Evolutionary conservation across 2,329 filamentous ascomycete species (phyloP), one percentile per base, ranked within the genome.

Genomic region (Botryotinia calthae): DNA sequence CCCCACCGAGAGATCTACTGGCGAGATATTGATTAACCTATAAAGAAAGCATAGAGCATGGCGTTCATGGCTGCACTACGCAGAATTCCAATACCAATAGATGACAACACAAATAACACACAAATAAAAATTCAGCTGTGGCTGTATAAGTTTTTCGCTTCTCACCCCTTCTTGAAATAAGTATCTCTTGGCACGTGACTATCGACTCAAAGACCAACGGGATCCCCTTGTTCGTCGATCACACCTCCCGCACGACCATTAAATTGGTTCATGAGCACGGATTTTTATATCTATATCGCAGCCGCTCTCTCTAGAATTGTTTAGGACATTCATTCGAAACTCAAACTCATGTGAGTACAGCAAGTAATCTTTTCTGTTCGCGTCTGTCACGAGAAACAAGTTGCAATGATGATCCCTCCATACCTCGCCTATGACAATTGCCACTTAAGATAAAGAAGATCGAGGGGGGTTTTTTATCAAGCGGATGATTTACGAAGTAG

Each of bases 361-460:
- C 34, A 20, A 65, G 42, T 48, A 34, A 18, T 20, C 6, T 46
- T 65, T 48, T 65, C 62, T 65, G 42, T 34, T 65, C 44, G 62
- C 62, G 28, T 22, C 42, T 34, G n/a, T 22, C 20, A 34, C 20
- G 42, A 48, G 31, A 65, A 65, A 65, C 22, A 48, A 48, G 62
- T 65, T 65, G 62, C 59, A 42, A n/a, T 34, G 62, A 48, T 65
- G 20, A 65, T 65, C 42, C 42, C 42, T 65, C 42, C 62, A 48
- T 65, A 34, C 62, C 42, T 65, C 62, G 66, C 51, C 40, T 69
- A 59, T 10, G 20, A 69, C 58, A 69, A 69, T 69, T 46, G 66
- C 66, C 66, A 69, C 54, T n/a, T 44, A 1, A 59, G 37, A 61
- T 69, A 31, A 42, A 59, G 56, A 58, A 28, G n/a, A 69, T 59